Evolutionary conservation across 75 land plant genomes (phyloP), one percentile per base, ranked within the genome.

Genomic region (Pinus taeda): DNA sequence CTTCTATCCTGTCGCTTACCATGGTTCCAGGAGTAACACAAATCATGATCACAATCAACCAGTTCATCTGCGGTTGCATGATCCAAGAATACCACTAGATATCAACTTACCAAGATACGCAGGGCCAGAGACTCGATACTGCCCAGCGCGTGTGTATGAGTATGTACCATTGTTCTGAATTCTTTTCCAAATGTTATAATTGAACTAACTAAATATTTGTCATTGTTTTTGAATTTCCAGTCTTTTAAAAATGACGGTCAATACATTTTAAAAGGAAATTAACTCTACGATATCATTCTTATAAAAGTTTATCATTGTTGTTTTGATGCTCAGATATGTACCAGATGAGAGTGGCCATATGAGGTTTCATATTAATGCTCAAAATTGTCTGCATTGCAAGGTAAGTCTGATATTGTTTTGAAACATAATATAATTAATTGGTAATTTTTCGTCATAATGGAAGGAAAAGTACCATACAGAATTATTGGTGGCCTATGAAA

Each of bases 1-100:
- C 18, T 42, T 69, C 36, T 42, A n/a, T 26, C 29, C 36, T 69
- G 49, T 69, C 0, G 4, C 17, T 69, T 11, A 2, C 13, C 42
- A 71, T 69, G 24, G 15, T 73, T 87, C 26, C 81, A 97, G 99
- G 89, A 96, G 99, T 86, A 97, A 91, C 74, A 97, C 98, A 77
- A 97, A 97, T 79, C 99, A 97, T 83, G 98, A 97, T 57, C 99
- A 97, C 80, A 94, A 97, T 79, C 99, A 97, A 80, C 99, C 99
- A 49, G 76, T 81, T 74, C 99, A 97, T 85, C 89, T 97, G 74
- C 95, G 61, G 22, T 83, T 97, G 59, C 85, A 71, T 63, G 89
- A 92, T 79, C 79, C 89, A 11, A 82, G 65, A 64, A 80, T 88
- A 57, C 98, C 99, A 30, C 85, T 85, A 59, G 77, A 73, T 12